phyloP scores from a whole-genome alignment of 75 land plant genomes.

The Ceratopteris richardii region DNA sequence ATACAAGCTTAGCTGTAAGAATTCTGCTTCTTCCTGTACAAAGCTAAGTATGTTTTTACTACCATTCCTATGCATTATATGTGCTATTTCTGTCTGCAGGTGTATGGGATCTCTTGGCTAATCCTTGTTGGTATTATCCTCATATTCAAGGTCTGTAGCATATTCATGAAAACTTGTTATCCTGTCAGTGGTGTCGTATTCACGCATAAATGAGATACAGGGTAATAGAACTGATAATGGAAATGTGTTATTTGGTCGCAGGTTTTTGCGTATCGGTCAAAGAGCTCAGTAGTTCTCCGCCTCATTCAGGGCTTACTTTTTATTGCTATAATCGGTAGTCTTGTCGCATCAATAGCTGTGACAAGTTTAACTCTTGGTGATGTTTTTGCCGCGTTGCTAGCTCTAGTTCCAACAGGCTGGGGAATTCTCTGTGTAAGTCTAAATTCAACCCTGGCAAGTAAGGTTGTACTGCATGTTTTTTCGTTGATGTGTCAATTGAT shows the following conservation, averaged over 20 bases:
- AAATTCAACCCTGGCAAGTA: not conserved
- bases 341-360: conserved; percentile 39
- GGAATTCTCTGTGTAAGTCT: conserved; percentile 64
- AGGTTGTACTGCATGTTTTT: not conserved
- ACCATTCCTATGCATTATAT: no score
- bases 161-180: no score
- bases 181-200: no score
- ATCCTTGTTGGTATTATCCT: conserved; percentile 52
- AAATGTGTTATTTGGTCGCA: no score
- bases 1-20: conserved; percentile 35
- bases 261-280: conserved; percentile 66
- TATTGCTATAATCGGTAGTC: conserved; percentile 43
- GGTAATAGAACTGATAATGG: no score
- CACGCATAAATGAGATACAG: no score
- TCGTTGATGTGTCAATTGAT: not conserved
- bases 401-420: conserved; percentile 93
- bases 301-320: conserved; percentile 61
- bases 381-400: conserved; percentile 73
- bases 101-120: conserved; percentile 88
- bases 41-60: no score
- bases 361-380: conserved; percentile 58
- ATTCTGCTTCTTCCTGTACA: no score
- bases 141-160: conserved; percentile 93
- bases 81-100: conserved; percentile 22
- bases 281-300: conserved; percentile 47